Evolutionary conservation across 73 alveolate species (phyloP), one percentile per base, ranked within the genome.

Genomic region (Stentor coeruleus): DNA sequence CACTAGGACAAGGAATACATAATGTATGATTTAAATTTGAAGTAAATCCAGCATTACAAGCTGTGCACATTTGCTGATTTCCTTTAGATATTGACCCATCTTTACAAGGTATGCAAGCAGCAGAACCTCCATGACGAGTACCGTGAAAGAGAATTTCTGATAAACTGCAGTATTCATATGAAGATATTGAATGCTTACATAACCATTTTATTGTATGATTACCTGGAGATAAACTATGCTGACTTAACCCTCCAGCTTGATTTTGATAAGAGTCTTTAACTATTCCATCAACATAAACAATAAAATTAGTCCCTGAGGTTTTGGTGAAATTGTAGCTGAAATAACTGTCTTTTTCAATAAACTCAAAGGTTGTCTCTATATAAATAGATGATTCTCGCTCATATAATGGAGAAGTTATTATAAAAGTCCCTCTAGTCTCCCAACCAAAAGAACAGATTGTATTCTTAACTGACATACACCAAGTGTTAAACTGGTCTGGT

Each of bases 1-100:
- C 79, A 20, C 33, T 20, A 20, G 79, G 79, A 66, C 79, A 66
- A 20, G n/a, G 49, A 1, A 66, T 31, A 66, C 79, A 66, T 20
- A 1, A 28, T 0, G 15, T 2, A 1, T 66, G 79, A 31, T 20
- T 11, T 20, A 11, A 37, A 66, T 66, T 40, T 14, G 79, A 20
- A 66, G 79, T 66, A 14, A 31, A 28, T 2, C 79, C 79, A 33
- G 39, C 41, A 11, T 20, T 26, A 2, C 79, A 66, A 20, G 39
- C n/a, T 0, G 42, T 20, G 39, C 79, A 66, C 15, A 20, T 40
- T 28, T 66, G 49, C 20, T 40, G n/a, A 26, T 26, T 26, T 26
- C 0, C 79, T 28, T 20, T 40, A 26, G 79, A 66, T 28, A 66
- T 33, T 11, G n/a, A 40, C 41, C 79, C 79, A 1, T 1, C 39